phyloP scores from a whole-genome alignment of 2,329 filamentous ascomycete genomes.

The Ophiostoma sp. region DNA sequence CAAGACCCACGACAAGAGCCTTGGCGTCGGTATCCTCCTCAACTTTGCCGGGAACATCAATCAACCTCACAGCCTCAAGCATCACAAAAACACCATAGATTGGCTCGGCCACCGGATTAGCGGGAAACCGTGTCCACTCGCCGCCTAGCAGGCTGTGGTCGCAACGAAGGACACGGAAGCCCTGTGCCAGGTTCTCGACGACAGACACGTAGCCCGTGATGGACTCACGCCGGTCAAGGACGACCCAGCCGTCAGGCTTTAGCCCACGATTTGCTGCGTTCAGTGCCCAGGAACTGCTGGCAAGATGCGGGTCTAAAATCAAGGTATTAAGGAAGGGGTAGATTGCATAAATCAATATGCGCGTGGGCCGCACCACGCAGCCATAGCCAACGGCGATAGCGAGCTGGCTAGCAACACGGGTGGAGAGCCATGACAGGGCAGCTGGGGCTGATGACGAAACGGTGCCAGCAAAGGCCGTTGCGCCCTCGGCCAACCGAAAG shows the following conservation, averaged over 20 bases:
- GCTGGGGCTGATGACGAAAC: constrained; percentile 21
- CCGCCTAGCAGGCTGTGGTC: constrained; percentile 94
- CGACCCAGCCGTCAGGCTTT: constrained; percentile 63
- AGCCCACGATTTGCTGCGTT: constrained; percentile 66
- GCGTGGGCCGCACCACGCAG: constrained; percentile 67
- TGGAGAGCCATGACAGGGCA: constrained; percentile 45
- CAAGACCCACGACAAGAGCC: constrained; percentile 59
- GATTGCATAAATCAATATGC: constrained; percentile 63
- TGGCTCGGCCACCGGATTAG: constrained; percentile 68
- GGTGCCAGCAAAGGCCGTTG: constrained; percentile 34
- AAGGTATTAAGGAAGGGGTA: constrained; percentile 73
- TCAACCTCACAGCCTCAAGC: constrained; percentile 84
- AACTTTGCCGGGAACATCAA: constrained; percentile 56
- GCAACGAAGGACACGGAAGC: constrained; percentile 82
- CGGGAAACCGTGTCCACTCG: constrained; percentile 71
- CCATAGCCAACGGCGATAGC: constrained; percentile 64
- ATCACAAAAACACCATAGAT: constrained; percentile 97
- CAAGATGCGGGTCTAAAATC: constrained; percentile 72
- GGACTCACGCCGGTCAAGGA: constrained; percentile 82
- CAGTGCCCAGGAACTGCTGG: constrained; percentile 57
- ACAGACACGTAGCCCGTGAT: constrained; percentile 91
- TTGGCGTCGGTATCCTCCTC: background rate
- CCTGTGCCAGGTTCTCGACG: constrained; percentile 68
- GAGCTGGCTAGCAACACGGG: constrained; percentile 71
- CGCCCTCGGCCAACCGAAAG: constrained; percentile 55